A percentile compares a stretch with the other conserved stretches of the same genome.
Conservation (phyloP, 768 basidiomycete genomes). For the Crassisporium funariophilum region DNA sequence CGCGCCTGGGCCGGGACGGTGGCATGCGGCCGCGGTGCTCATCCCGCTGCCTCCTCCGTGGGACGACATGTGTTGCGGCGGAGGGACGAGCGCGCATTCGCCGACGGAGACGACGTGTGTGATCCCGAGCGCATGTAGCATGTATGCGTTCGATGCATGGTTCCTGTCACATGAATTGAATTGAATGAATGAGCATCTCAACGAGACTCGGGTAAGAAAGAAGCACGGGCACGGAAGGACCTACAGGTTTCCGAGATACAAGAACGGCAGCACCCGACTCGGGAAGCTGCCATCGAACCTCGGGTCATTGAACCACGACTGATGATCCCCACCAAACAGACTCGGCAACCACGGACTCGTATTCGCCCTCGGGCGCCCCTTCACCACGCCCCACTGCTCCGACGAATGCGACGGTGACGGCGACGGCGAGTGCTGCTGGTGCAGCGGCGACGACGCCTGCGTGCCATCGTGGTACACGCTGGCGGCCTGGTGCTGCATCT, state of each 20-base stretch:
- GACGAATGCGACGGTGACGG: no score
- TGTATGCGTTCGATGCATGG: slow-evolving; percentile 92
- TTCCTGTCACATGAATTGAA: slow-evolving; percentile 52
- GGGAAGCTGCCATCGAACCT: slow-evolving; percentile 97
- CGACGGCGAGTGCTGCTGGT: slow-evolving; percentile 9
- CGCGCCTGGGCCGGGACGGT: slow-evolving; percentile 30
- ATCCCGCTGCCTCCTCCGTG: slow-evolving; percentile 4
- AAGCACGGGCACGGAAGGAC: no score
- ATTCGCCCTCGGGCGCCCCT: slow-evolving; percentile 66
- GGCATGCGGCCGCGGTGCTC: slow-evolving; percentile 21
- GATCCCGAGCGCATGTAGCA: slow-evolving; percentile 94
- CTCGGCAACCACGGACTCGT: slow-evolving; percentile 69
- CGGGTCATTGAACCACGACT: slow-evolving; percentile 93
- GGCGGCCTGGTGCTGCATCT: not conserved
- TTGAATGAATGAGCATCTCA: slow-evolving; percentile 5
- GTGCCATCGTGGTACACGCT: not conserved
- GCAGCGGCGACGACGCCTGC: slow-evolving; percentile 6
- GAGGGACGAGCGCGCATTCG: slow-evolving; percentile 89
- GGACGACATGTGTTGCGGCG: slow-evolving; percentile 47
- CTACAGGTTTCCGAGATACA: slow-evolving; percentile 94
- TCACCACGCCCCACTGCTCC: slow-evolving; percentile 21
- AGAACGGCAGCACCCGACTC: slow-evolving; percentile 86
- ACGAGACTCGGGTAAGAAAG: slow-evolving; percentile 9
- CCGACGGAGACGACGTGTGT: slow-evolving; percentile 98
- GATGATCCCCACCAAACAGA: slow-evolving; percentile 66